Percentiles rank a stretch among this genome's conserved stretches.
Conservation (phyloP, 192 early-diverging fungal species). For the Podila minutissima region DNA sequence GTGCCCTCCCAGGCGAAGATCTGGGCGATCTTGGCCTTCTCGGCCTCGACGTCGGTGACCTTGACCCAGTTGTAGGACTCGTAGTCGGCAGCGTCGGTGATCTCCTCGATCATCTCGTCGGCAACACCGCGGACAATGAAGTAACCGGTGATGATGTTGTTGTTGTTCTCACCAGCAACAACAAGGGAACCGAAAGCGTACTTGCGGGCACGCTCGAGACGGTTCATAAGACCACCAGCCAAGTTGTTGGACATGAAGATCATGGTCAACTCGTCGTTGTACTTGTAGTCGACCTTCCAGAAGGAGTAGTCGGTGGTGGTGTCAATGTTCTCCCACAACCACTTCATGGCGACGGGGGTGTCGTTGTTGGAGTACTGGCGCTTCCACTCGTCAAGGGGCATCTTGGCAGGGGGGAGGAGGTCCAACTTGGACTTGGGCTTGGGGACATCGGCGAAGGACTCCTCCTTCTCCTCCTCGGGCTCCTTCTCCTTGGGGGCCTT, state of each 20-base stretch:
- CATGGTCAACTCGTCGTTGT: conserved; percentile 91
- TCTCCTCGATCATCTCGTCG: conserved; percentile 46
- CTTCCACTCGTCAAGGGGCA: conserved; percentile 95
- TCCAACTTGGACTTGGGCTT: conserved; percentile 94
- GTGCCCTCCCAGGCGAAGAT: conserved; percentile 85
- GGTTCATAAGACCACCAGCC: conserved; percentile 92
- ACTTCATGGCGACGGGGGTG: conserved; percentile 87
- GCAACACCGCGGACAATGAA: conserved; percentile 87
- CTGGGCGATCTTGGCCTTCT: conserved; percentile 36
- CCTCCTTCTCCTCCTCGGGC: conserved; percentile 66
- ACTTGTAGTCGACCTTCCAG: conserved; percentile 95
- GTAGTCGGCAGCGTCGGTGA: conserved; percentile 85
- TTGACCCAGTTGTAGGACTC: conserved; percentile 87
- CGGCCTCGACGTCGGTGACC: conserved; percentile 74
- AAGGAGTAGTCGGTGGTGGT: conserved; percentile 85
- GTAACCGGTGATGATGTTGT: conserved; percentile 94
- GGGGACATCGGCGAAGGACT: conserved; percentile 74
- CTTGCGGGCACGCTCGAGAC: conserved; percentile 92
- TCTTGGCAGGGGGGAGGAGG: conserved; percentile 81
- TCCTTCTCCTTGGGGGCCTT: conserved; percentile 59
- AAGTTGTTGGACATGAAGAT: conserved; percentile 95
- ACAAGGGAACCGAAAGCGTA: conserved; percentile 93
- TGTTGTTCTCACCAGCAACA: conserved; percentile 83
- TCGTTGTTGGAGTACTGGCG: conserved; percentile 98
- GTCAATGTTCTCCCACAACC: conserved; percentile 95